A percentile compares a stretch with the other conserved stretches of the same genome.
Evolutionary conservation across 495 filamentous ascomycete species (phyloP).

Genomic region (Aspergillus indologenus): DNA sequence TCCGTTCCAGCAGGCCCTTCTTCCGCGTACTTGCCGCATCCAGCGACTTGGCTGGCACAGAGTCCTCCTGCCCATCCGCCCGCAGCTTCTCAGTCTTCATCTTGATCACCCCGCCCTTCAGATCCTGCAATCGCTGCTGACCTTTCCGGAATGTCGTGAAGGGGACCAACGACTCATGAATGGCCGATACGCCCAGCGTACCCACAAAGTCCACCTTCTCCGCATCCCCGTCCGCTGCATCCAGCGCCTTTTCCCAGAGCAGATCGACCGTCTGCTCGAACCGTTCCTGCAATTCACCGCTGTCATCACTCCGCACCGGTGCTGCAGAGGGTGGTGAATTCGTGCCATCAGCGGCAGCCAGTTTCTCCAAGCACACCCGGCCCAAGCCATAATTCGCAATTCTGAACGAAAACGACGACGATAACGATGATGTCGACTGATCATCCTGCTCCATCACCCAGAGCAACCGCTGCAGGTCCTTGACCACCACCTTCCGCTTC

Average conservation of each 20-base stretch:
- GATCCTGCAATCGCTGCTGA: slow-evolving; percentile 46
- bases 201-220: slow-evolving; percentile 25
- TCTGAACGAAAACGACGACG: slow-evolving; percentile 27
- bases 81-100: slow-evolving; percentile 37
- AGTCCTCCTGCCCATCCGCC: slow-evolving; percentile 17
- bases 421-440: slow-evolving; percentile 16
- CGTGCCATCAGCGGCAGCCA: background rate
- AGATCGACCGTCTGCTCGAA: slow-evolving; percentile 39
- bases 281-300: slow-evolving; percentile 33
- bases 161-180: slow-evolving; percentile 44
- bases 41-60: slow-evolving; percentile 18
- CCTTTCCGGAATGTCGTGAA: slow-evolving; percentile 43
- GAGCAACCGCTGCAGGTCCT: slow-evolving; percentile 43
- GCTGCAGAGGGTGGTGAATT: background rate
- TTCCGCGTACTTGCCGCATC: slow-evolving; percentile 36
- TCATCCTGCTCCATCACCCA: slow-evolving; percentile 39
- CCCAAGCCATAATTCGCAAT: slow-evolving; percentile 46
- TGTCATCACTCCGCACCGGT: slow-evolving; percentile 19
- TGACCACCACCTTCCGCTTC: slow-evolving; percentile 44
- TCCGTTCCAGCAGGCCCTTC: slow-evolving; percentile 41
- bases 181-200: slow-evolving; percentile 32
- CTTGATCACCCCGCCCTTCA: slow-evolving; percentile 42
- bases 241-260: slow-evolving; percentile 39
- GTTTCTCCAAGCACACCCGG: slow-evolving; percentile 35
- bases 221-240: slow-evolving; percentile 26